These are phyloP conservation scores for Mortierella sp. DNA, from an alignment of 371 early-diverging fungal genomes.

Conservation along the genomic window DNA sequence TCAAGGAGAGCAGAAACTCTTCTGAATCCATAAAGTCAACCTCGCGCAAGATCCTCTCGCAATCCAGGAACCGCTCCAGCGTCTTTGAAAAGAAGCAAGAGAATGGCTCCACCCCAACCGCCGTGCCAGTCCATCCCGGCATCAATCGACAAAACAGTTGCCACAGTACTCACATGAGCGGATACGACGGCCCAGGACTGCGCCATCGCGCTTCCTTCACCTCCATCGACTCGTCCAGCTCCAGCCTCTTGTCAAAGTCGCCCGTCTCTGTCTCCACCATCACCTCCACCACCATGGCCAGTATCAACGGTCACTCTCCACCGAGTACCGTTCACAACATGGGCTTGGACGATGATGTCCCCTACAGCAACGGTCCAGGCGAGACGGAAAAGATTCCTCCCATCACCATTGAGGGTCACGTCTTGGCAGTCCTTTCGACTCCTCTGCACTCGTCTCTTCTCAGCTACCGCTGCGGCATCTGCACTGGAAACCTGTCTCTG, in stretches of 20 bases:
- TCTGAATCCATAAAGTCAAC: no score
- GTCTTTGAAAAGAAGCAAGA: no score
- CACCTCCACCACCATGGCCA: conserved; percentile 38
- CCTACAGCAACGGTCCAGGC: conserved; percentile 7
- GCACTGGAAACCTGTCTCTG: conserved; percentile 22
- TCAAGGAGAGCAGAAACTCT: no score
- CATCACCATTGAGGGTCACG: conserved; percentile 32
- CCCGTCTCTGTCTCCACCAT: conserved; percentile 27
- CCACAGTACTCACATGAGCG: conserved; percentile 7
- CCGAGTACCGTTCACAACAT: conserved; percentile 2
- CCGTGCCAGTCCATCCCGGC: conserved; percentile 2
- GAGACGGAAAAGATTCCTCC: conserved; percentile 17
- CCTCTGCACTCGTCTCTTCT: no score
- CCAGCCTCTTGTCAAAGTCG: conserved; percentile 21
- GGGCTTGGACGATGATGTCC: background rate
- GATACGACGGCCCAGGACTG: conserved; percentile 9
- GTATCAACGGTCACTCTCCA: no score
- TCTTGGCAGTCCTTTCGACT: conserved; percentile 15
- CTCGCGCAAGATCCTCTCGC: no score
- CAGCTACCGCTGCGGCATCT: conserved; percentile 40
- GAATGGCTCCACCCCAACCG: background rate
- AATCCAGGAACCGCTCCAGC: no score
- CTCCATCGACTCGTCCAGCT: conserved; percentile 39
- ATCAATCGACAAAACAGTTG: no score
- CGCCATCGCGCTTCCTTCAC: conserved; percentile 32